Evolutionary conservation across 352 stramenopile species (phyloP), one percentile per base, ranked within the genome.

Genomic region (Phytophthora capsici): DNA sequence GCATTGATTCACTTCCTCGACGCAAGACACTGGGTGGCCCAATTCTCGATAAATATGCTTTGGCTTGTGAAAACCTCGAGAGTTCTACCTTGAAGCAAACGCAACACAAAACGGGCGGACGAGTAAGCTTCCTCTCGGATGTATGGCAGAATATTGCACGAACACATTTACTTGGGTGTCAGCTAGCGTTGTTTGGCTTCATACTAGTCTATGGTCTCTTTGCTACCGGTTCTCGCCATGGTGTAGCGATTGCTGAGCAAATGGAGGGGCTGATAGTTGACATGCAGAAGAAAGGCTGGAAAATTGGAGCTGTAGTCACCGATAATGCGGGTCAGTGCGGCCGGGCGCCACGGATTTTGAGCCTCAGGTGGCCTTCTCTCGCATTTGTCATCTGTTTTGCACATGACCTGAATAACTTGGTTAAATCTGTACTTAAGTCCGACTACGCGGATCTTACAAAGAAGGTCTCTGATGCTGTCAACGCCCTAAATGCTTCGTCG

Each of bases 71-170:
- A 17, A 30, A 49, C 9, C 6, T 50, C 9, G 38, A 59, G 23
- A 59, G 23, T 10, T 50, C 51, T 22, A 26, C 38, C 12, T 23
- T 59, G 6, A 16, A 26, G 16, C 4, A 52, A 14, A 26, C 19
- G 4, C 34, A 41, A 14, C 26, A 38, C 19, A 36, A 16, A 23
- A 28, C 19, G 2, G 14, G 25, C 30, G 59, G 44, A 6, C 25
- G 54, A 1, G 59, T 38, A 4, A 68, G 57, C 26, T 51, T 68
- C 36, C 46, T 68, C 13, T 56, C 43, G 1, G 59, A 68, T 13
- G 51, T 51, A 2, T 57, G 51, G 44, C 30, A 46, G 12, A 62
- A 68, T 10, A 57, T 68, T 40, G 16, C 36, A 4, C 50, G 51
- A 4, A 6, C 38, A 14, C 43, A 62, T 17, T 46, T 62, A 26